Base-by-base conservation (phyloP, 176 grass and related monocot genomes). In the Calamus simplicifolius region DNA sequence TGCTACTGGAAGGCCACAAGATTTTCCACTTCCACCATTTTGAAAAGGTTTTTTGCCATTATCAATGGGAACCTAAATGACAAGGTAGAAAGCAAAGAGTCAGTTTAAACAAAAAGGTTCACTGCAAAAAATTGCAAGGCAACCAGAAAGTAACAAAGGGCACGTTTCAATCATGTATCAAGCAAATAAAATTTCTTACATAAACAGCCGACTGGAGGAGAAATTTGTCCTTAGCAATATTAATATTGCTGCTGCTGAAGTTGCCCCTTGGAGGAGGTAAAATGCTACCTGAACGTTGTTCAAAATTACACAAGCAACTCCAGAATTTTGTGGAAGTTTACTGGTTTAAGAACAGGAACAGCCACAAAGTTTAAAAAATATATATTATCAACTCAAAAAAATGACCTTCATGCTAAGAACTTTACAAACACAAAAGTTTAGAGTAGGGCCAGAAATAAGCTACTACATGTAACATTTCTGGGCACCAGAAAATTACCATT, bases 301-400 rank as follows among this genome's bases (percentile, higher is more conserved):
- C 50, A 48, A 6, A 48, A 63, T 62, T 58, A 29, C 54, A 71
- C 18, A 50, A 85, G 70, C 69, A 52, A 67, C 71, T 68, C 76
- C 82, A 64, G 78, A 69, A 14, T 56, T 72, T 31, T 88, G 85
- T 4, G 75, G 76, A 72, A 88, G 27, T 69, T 80, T 88, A 51
- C 53, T 70, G 55, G 53, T 59, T 38, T 54, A 25, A 68, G 65
- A 56, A 43, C 19, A 64, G 49, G 62, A 50, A 17, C 12, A n/a
- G 62, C 50, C 27, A 51, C 16, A 10, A 8, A 27, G 4, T n/a
- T 12, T 43, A 7, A 43, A 8, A 43, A 8, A 43, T 12, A 7
- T 12, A 12, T 10, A 43, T 43, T 43, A 43, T 43, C 35, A 43
- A 43, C 35, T 2, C 35, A 43, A 12, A 1, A 43, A 43, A 43